These are phyloP conservation scores for Seminavis robusta DNA, from an alignment of 108 stramenopile genomes.

Conservation along the genomic window DNA sequence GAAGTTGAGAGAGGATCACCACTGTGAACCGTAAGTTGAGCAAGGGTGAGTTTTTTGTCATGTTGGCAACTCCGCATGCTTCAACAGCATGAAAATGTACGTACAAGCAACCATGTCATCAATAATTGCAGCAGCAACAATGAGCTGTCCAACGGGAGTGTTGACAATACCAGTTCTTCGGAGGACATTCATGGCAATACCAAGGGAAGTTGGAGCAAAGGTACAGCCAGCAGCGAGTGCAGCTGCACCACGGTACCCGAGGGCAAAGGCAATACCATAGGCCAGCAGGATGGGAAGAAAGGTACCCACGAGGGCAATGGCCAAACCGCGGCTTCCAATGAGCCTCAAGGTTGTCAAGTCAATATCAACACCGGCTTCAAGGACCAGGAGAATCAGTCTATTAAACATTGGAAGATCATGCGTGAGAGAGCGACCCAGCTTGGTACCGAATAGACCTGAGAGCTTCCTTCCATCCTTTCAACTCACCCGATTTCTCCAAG, in stretches of 20 bases:
- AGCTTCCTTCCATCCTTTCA: too few species aligned
- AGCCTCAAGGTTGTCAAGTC: conserved; percentile 45
- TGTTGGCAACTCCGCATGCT: too few species aligned
- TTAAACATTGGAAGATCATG: too few species aligned
- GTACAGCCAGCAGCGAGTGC: conserved; percentile 47
- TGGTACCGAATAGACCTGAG: too few species aligned
- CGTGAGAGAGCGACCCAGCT: too few species aligned
- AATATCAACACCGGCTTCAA: conserved; percentile 48
- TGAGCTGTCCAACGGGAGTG: conserved; percentile 47
- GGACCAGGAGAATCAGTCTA: conserved; percentile 36
- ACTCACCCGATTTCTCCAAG: conserved; percentile 34
- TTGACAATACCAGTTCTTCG: conserved; percentile 37
- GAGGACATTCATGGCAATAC: conserved; percentile 43
- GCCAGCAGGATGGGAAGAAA: conserved; percentile 23
- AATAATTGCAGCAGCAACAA: conserved; percentile 39
- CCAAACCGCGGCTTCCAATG: conserved; percentile 33
- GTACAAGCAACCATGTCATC: conserved; percentile 43
- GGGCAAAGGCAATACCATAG: conserved; percentile 21
- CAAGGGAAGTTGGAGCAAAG: conserved; percentile 42
- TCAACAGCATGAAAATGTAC: too few species aligned
- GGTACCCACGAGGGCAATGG: conserved; percentile 34
- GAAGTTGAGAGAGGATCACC: conserved; percentile 29
- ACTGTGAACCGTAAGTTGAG: too few species aligned
- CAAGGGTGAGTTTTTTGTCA: too few species aligned
- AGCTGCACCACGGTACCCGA: conserved; percentile 12